Evolutionary conservation across 2,329 filamentous ascomycete genomes (phyloP).

Genomic region (Dactylellina haptotyla): DNA sequence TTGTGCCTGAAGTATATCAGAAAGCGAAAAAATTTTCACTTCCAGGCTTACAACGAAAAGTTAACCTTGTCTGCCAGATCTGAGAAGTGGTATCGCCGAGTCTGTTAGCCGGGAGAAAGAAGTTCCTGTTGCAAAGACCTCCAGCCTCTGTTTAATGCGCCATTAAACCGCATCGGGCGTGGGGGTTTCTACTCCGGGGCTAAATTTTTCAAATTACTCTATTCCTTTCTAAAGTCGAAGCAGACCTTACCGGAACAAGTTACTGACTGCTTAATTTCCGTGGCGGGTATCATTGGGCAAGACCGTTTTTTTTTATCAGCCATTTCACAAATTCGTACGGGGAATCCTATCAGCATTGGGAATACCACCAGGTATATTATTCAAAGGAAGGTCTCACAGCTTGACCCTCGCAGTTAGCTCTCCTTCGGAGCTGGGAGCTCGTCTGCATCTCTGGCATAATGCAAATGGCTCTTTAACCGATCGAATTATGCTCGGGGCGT

Average conservation of each 20-base stretch:
- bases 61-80: conserved; percentile 4
- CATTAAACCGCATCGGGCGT: conserved; percentile 52
- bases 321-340: conserved; percentile 36
- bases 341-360: conserved; percentile 29
- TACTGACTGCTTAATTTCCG: conserved; percentile 45
- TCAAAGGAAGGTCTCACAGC: conserved; percentile 3
- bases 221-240: conserved; percentile 12
- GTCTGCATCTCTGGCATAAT: neutral
- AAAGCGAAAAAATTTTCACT: conserved; percentile 3
- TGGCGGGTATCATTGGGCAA: conserved; percentile 4
- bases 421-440: conserved; percentile 34
- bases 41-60: conserved; percentile 9
- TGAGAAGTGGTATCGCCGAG: conserved; percentile 34
- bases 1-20: conserved; percentile 11
- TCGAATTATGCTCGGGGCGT: neutral
- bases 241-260: conserved; percentile 32
- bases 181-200: conserved; percentile 27
- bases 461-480: too few relatives aligned
- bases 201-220: conserved; percentile 17
- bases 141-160: conserved; percentile 47
- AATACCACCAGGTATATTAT: conserved; percentile 2
- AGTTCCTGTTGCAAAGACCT: conserved; percentile 9
- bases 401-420: neutral
- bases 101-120: conserved; percentile 8
- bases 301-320: neutral